A percentile compares a stretch with the other conserved stretches of the same genome.
phyloP scores from a whole-genome alignment of 805 yeast species.

The Sugiyamaella valdiviana region DNA sequence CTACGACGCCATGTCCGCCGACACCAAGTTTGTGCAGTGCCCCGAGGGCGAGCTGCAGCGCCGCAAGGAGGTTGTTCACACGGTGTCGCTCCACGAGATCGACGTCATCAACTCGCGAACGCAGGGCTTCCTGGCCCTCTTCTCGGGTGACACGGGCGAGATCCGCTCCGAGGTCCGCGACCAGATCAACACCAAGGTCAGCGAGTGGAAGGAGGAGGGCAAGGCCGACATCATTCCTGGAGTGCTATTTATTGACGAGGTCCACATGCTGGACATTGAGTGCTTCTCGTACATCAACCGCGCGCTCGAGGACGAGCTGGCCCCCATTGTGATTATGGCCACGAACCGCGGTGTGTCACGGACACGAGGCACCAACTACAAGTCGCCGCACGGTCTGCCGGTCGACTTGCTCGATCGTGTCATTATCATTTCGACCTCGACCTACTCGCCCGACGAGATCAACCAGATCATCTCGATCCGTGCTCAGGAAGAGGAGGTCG shows the following conservation, averaged over 20 bases:
- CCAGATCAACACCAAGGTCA: conserved; percentile 93
- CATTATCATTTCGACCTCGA: conserved; percentile 79
- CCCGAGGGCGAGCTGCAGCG: conserved; percentile 99
- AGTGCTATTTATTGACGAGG: conserved; percentile 95
- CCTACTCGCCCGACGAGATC: conserved; percentile 77
- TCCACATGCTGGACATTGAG: conserved; percentile 96
- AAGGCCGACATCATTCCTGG: conserved; percentile 97
- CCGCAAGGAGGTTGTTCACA: conserved; percentile 92
- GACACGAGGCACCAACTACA: conserved; percentile 88
- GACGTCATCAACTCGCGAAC: conserved; percentile 97
- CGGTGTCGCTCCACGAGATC: conserved; percentile 95
- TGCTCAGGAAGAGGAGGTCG: conserved; percentile 91
- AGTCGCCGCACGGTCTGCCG: conserved; percentile 97
- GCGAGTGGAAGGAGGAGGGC: conserved; percentile 98
- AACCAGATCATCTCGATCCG: conserved; percentile 80
- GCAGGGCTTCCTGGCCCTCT: conserved; percentile 93
- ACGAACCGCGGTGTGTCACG: conserved; percentile 93
- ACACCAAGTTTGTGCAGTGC: conserved; percentile 93
- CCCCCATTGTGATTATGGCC: conserved; percentile 97
- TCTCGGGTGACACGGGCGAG: conserved; percentile 97
- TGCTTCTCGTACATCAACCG: conserved; percentile 91
- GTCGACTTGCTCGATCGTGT: conserved; percentile 89
- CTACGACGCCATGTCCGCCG: conserved; percentile 98
- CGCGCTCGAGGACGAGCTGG: conserved; percentile 92
- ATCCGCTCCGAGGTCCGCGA: conserved; percentile 92